Conservation (phyloP, 1,284 basidiomycete genomes). For the Leucoagaricus sp. region DNA sequence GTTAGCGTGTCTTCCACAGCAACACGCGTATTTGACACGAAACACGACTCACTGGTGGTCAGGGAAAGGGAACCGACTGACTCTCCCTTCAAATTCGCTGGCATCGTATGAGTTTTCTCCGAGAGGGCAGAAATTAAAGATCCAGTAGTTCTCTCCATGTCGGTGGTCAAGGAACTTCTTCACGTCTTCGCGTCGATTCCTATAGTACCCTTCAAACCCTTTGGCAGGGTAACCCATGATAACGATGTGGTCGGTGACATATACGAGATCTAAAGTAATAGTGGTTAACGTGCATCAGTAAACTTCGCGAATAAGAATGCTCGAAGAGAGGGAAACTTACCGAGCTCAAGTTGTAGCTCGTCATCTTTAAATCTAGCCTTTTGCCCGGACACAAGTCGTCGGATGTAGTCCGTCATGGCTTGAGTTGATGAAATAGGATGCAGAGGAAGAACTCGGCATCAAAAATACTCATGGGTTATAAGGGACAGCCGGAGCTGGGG, state of each 20-base stretch:
- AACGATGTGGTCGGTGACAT: constrained; percentile 81
- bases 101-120: constrained; percentile 70
- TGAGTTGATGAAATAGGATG: constrained; percentile 1
- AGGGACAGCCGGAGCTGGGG: neutral
- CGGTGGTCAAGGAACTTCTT: constrained; percentile 75
- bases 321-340: constrained; percentile 28
- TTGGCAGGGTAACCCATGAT: constrained; percentile 90
- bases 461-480: neutral
- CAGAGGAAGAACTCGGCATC: neutral
- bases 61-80: constrained; percentile 86
- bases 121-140: constrained; percentile 87
- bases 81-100: constrained; percentile 63
- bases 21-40: neutral
- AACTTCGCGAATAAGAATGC: neutral
- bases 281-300: neutral
- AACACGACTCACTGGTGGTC: constrained; percentile 75
- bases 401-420: constrained; percentile 59
- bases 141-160: constrained; percentile 78
- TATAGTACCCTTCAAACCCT: constrained; percentile 80
- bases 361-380: constrained; percentile 81
- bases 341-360: constrained; percentile 69
- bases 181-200: constrained; percentile 80
- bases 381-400: constrained; percentile 70
- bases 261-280: constrained; percentile 63
- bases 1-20: constrained; percentile 1